Evolutionary conservation across 2,329 filamentous ascomycete species (phyloP).

Genomic region (Trichoderma cornu-damae): DNA sequence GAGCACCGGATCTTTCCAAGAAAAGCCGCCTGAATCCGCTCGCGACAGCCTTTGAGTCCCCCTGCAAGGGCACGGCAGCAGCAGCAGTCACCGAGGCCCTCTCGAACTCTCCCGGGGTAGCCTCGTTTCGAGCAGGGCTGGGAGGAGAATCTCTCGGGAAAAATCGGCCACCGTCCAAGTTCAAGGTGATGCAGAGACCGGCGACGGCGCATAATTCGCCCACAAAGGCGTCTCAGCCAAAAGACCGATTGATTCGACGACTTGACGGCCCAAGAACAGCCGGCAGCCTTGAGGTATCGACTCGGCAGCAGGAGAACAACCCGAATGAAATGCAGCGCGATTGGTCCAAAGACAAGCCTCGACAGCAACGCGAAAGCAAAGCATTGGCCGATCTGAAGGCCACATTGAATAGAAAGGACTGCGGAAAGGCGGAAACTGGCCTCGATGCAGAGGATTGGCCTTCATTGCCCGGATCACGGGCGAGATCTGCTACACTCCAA

Average conservation of each 20-base stretch:
- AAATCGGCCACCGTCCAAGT: background rate
- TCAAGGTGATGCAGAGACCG: background rate
- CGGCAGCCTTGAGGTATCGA: background rate
- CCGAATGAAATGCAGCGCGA: background rate
- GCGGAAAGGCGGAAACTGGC: background rate
- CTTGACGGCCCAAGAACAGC: background rate
- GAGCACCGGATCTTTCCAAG: background rate
- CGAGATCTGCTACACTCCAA: slow-evolving; percentile 23
- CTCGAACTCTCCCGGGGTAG: background rate
- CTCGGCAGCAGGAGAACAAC: background rate
- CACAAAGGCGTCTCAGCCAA: background rate
- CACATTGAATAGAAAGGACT: background rate
- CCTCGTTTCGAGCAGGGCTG: background rate
- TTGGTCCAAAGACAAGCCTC: background rate
- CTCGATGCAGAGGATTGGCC: slow-evolving; percentile 27
- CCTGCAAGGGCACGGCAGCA: background rate
- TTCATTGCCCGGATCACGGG: slow-evolving; percentile 25
- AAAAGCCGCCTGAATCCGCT: slow-evolving; percentile 17
- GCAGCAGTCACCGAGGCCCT: background rate
- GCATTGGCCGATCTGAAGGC: background rate
- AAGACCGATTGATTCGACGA: background rate
- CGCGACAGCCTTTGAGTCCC: slow-evolving; percentile 15
- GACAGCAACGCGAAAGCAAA: background rate
- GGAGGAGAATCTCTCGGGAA: background rate
- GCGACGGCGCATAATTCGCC: background rate